phyloP scores from a whole-genome alignment of 495 filamentous ascomycete genomes.

The Paragyromitra xinjiangensis region DNA sequence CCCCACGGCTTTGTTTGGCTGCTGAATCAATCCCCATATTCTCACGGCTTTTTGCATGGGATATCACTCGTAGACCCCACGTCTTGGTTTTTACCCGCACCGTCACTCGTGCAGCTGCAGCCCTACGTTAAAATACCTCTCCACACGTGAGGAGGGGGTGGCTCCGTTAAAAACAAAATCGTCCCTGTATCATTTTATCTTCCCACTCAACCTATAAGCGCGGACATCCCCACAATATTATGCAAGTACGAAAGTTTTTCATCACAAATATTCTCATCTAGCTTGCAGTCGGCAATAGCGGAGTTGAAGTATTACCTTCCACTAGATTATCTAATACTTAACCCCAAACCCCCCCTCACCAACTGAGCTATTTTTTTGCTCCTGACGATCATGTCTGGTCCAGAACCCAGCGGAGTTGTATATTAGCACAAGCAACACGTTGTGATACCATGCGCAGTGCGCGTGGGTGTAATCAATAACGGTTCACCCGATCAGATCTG shows the following conservation, averaged over 20 bases:
- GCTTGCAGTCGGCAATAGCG: neutral
- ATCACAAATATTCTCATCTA: neutral
- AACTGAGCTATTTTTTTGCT: neutral
- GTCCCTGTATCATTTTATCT: constrained; percentile 9
- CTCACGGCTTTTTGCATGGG: neutral
- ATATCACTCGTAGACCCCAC: constrained; percentile 21
- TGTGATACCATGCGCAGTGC: neutral
- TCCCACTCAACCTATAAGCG: neutral
- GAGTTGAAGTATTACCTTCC: neutral
- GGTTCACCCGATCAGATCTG: constrained; percentile 18
- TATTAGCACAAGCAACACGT: neutral
- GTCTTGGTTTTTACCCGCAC: constrained; percentile 30
- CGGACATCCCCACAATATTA: neutral
- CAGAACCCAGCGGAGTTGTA: neutral
- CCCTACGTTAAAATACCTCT: constrained; percentile 28
- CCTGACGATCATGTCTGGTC: neutral
- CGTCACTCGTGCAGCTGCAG: constrained; percentile 37
- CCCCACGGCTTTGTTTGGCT: neutral
- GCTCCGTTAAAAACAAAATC: neutral
- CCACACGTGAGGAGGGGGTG: constrained; percentile 23
- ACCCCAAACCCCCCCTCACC: neutral
- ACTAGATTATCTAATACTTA: neutral
- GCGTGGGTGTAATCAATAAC: neutral
- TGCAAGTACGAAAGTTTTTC: neutral
- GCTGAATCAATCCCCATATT: neutral